These are phyloP conservation scores for Boletus smithii DNA, from an alignment of 1,284 basidiomycete species.

Conservation along the genomic window DNA sequence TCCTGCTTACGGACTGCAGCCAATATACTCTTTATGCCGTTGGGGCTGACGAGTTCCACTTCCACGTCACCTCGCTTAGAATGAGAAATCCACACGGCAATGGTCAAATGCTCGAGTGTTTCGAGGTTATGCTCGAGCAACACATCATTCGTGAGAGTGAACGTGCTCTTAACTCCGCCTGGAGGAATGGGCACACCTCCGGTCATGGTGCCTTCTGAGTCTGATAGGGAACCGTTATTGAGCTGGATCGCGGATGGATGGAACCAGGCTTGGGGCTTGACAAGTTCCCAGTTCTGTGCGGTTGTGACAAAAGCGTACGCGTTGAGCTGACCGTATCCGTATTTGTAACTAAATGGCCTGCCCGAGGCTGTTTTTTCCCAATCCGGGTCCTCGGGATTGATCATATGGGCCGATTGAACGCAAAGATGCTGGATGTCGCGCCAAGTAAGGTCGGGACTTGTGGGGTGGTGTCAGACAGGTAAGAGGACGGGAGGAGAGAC, in stretches of 20 bases:
- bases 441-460: conserved; percentile 82
- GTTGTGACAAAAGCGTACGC: conserved; percentile 81
- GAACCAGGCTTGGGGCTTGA: conserved; percentile 95
- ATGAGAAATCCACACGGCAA: conserved; percentile 92
- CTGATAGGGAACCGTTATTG: conserved; percentile 56
- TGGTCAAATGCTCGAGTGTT: conserved; percentile 87
- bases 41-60: conserved; percentile 84
- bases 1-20: conserved; percentile 76
- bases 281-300: conserved; percentile 79
- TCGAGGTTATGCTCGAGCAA: conserved; percentile 80
- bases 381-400: conserved; percentile 90
- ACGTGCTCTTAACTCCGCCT: conserved; percentile 65
- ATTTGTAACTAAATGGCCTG: conserved; percentile 92
- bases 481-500: conserved; percentile 25
- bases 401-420: conserved; percentile 72
- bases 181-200: conserved; percentile 68
- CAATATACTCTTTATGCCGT: conserved; percentile 83
- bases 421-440: conserved; percentile 94
- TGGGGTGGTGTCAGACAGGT: conserved; percentile 12
- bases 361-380: conserved; percentile 88
- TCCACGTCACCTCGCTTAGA: conserved; percentile 87
- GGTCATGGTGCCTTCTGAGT: conserved; percentile 48
- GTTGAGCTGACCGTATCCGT: conserved; percentile 90
- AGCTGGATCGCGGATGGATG: conserved; percentile 72
- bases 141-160: conserved; percentile 72